Conservation (phyloP, 352 stramenopile genomes). For the Phytophthora pseudosyringae region DNA sequence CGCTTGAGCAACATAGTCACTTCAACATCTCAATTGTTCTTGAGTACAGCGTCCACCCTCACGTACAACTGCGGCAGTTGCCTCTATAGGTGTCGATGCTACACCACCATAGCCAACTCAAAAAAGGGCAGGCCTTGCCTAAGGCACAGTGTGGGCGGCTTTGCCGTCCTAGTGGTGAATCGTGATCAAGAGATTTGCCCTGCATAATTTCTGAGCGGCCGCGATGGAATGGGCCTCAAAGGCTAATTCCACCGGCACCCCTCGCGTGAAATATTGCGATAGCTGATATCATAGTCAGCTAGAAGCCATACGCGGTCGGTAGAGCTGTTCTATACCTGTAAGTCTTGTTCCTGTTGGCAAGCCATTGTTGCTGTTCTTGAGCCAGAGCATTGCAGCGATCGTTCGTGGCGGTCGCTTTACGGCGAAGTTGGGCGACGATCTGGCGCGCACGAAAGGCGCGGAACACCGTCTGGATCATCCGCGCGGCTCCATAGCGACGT, state of each 20-base stretch:
- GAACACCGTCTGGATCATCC: constrained; percentile 53
- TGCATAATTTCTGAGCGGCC: constrained; percentile 75
- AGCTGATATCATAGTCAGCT: constrained; percentile 1
- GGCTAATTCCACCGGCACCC: constrained; percentile 51
- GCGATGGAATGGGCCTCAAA: constrained; percentile 27
- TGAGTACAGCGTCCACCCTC: constrained; percentile 11
- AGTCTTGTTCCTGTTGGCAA: constrained; percentile 28
- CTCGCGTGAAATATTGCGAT: not conserved
- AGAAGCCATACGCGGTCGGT: constrained; percentile 58
- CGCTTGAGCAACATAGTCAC: no score
- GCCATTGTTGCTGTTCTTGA: constrained; percentile 27
- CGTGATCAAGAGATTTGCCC: constrained; percentile 86
- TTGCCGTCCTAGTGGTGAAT: constrained; percentile 62
- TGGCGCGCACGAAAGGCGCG: constrained; percentile 47
- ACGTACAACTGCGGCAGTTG: constrained; percentile 26
- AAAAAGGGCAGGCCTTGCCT: constrained; percentile 53
- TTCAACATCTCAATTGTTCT: no score
- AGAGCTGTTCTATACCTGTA: constrained; percentile 32
- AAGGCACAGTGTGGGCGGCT: constrained; percentile 30
- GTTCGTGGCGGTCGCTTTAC: constrained; percentile 35
- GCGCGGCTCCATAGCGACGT: constrained; percentile 41
- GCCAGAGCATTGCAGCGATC: constrained; percentile 7
- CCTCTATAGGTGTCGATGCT: constrained; percentile 2
- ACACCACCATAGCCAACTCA: not conserved
- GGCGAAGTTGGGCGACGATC: constrained; percentile 46